Evolutionary conservation across 768 basidiomycete species (phyloP), one percentile per base, ranked within the genome.

Genomic region (Flagelloscypha sp.): DNA sequence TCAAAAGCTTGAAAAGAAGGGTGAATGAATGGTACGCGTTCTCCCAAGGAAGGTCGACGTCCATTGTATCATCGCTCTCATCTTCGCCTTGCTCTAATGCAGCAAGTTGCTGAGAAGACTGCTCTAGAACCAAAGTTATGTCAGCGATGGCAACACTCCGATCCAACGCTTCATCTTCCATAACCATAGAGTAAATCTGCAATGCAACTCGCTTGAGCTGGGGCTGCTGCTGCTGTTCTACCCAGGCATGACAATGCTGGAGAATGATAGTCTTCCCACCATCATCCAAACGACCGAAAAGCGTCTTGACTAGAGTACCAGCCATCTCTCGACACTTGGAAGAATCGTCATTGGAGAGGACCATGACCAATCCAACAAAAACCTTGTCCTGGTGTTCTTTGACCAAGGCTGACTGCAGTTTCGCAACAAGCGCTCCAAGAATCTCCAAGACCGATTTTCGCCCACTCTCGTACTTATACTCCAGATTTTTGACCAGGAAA

Each of bases 371-470:
- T 1, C 85, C 79, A 11, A 95, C 78, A 53, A 97, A 97, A 31
- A 98, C 68, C 44, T 95, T 68, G 50, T 95, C 88, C 10, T 83
- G 70, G 46, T 90, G 84, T 50, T 97, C 89, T 12, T 63, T 61
- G 25, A 92, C 60, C 19, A 95, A 63, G 4, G 63, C 68, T 3
- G 65, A 64, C 39, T 90, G 79, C 55, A 98, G 94, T 58, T 97
- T 98, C 41, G 66, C 50, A 34, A 98, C 62, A 31, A 95, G 62
- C 1, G 88, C 89, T 10, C 76, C 66, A n/a, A 99, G 70, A 2
- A 98, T 61, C 55, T 95, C 93, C 72, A 99, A 76, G 35, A 95
- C 87, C n/a, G 93, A 97, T 35, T 76, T 70, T 24, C 93, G 75
- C 2, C 95, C 95, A 42, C 79, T 86, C 49, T 95, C 90, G 54